Conservation (phyloP, 768 basidiomycete species). For the Pleurotus pulmonarius region DNA sequence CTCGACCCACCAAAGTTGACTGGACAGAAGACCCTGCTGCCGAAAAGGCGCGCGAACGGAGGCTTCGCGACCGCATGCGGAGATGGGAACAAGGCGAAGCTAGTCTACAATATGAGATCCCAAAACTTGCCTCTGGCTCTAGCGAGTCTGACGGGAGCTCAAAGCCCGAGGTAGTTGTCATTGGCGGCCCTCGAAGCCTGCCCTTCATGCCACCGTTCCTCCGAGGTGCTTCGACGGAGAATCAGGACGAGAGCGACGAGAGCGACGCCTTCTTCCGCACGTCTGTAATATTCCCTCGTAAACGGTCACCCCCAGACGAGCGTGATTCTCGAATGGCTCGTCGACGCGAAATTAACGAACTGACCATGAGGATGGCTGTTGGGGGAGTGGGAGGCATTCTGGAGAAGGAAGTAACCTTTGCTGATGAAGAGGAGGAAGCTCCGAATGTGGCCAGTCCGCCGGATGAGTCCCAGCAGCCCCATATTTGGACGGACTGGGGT, state of each 20-base stretch:
- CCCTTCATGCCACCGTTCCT: constrained; percentile 22
- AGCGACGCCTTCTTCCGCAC: constrained; percentile 57
- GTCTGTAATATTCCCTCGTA: constrained; percentile 62
- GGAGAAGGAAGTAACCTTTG: constrained; percentile 23
- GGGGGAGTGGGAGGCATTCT: constrained; percentile 70
- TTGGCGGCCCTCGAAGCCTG: constrained; percentile 37
- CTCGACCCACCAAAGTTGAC: constrained; percentile 39
- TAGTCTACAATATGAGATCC: constrained; percentile 59
- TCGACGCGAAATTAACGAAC: constrained; percentile 73
- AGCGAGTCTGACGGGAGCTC: constrained; percentile 30
- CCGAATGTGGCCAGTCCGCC: constrained; percentile 4
- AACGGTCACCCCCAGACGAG: constrained; percentile 54
- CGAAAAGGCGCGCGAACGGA: constrained; percentile 64
- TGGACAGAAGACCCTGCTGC: constrained; percentile 68
- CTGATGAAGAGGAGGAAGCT: constrained; percentile 9
- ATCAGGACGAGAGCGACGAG: constrained; percentile 19
- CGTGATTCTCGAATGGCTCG: constrained; percentile 53
- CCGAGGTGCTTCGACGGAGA: constrained; percentile 15
- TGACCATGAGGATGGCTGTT: constrained; percentile 81
- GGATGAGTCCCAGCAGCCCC: constrained; percentile 11
- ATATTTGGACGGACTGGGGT: constrained; percentile 69
- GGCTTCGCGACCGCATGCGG: constrained; percentile 65
- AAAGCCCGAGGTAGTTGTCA: constrained; percentile 45
- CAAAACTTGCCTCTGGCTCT: constrained; percentile 38
- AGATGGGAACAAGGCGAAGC: constrained; percentile 71